A percentile compares a stretch with the other conserved stretches of the same genome.
phyloP scores from a whole-genome alignment of 169 alveolate genomes.

The Eimeria necatrix region DNA sequence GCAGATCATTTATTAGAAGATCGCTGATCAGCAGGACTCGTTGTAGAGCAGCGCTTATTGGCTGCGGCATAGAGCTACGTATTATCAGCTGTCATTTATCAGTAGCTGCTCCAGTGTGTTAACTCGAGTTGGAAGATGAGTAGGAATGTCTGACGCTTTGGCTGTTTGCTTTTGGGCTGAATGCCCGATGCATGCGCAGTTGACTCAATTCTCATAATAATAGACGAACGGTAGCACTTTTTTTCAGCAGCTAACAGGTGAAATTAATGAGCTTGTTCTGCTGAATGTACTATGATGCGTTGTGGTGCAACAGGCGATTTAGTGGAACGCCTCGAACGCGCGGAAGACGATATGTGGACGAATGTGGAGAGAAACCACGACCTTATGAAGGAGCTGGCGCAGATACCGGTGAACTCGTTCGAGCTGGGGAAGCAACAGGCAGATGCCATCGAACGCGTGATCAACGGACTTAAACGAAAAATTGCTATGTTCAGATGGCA shows the following conservation, averaged over 20 bases:
- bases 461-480: conserved; percentile 62
- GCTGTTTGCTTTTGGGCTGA: not conserved
- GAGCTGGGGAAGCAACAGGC: conserved; percentile 50
- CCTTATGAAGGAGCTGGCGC: conserved; percentile 56
- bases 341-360: conserved; percentile 62
- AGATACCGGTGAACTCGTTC: conserved; percentile 57
- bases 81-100: not conserved
- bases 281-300: not conserved
- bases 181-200: not conserved
- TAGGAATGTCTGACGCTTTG: not conserved
- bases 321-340: conserved; percentile 58
- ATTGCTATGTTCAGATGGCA: conserved; percentile 71
- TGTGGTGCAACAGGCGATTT: conserved; percentile 7
- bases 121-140: not conserved
- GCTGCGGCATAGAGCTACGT: not conserved
- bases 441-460: conserved; percentile 69
- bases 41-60: not conserved
- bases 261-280: not conserved
- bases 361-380: conserved; percentile 40
- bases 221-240: not conserved
- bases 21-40: not conserved
- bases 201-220: not conserved
- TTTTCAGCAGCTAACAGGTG: not conserved
- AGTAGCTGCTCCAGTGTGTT: not conserved
- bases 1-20: not conserved